A percentile compares a stretch with the other conserved stretches of the same genome.
Evolutionary conservation across 2,329 filamentous ascomycete genomes (phyloP).

Genomic region (Trichoderma afroharzianum): DNA sequence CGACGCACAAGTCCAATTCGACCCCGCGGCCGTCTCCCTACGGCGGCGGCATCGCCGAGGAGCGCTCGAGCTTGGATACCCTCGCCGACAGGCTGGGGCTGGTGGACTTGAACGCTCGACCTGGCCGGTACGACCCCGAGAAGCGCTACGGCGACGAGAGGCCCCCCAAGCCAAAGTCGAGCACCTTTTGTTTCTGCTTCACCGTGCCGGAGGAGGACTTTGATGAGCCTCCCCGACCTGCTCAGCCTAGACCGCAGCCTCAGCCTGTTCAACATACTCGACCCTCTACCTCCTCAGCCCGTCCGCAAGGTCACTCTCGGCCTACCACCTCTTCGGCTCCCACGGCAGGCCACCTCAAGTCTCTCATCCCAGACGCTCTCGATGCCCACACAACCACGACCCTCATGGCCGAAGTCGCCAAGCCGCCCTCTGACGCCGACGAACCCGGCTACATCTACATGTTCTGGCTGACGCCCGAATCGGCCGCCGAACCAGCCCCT

Average conservation of each 20-base stretch:
- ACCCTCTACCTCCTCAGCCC: not conserved
- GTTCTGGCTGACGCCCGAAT: conserved; percentile 82
- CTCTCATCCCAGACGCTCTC: conserved; percentile 64
- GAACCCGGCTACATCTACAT: conserved; percentile 97
- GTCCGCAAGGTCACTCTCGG: conserved; percentile 25
- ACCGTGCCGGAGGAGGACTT: conserved; percentile 42
- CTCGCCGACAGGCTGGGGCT: conserved; percentile 75
- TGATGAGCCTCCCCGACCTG: conserved; percentile 33
- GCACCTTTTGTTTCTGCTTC: conserved; percentile 51
- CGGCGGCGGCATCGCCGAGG: conserved; percentile 50
- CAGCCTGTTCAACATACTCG: conserved; percentile 42
- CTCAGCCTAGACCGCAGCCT: conserved; percentile 45
- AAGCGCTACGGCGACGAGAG: conserved; percentile 22
- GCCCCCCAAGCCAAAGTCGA: conserved; percentile 25
- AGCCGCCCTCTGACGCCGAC: conserved; percentile 64
- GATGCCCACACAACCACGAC: conserved; percentile 65
- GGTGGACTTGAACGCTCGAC: conserved; percentile 56
- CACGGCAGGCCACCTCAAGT: conserved; percentile 32
- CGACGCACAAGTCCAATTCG: conserved; percentile 42
- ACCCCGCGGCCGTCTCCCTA: conserved; percentile 27
- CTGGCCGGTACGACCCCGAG: conserved; percentile 25
- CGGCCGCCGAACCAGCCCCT: conserved; percentile 51
- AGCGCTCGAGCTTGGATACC: conserved; percentile 79
- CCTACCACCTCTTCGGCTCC: conserved; percentile 31
- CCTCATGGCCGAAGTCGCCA: conserved; percentile 70